Percentiles rank a stretch among this genome's conserved stretches.
phyloP scores from a whole-genome alignment of 331 rosid genomes.

The Quercus tomentella region DNA sequence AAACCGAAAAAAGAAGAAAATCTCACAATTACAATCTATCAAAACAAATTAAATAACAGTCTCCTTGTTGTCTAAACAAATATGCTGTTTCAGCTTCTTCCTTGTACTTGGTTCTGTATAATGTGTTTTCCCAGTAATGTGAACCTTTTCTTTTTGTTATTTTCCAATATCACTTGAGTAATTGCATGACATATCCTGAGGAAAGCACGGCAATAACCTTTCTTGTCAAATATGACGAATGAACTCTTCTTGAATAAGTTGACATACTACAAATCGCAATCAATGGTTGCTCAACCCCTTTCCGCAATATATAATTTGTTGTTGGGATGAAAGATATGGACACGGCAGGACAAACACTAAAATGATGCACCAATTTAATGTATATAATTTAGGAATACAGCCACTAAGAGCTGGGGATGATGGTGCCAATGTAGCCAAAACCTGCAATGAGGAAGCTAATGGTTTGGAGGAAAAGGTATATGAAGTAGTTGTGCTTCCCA shows the following conservation, averaged over 20 bases:
- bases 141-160: constrained; percentile 12
- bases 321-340: constrained; percentile 37
- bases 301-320: constrained; percentile 17
- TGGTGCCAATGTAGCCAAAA: constrained; percentile 94
- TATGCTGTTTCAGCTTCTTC: constrained; percentile 29
- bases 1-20: constrained; percentile 41
- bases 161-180: constrained; percentile 22
- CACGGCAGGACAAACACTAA: constrained; percentile 17
- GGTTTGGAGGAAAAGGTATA: constrained; percentile 96
- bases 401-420: constrained; percentile 56
- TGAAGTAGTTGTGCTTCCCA: constrained; percentile 88
- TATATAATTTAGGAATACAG: neutral
- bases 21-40: constrained; percentile 46
- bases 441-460: constrained; percentile 75
- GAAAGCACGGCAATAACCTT: constrained; percentile 32
- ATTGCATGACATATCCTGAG: constrained; percentile 1
- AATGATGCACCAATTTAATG: constrained; percentile 10
- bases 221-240: constrained; percentile 27
- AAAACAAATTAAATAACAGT: constrained; percentile 35
- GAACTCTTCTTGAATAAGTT: constrained; percentile 27
- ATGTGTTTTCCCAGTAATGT: constrained; percentile 8
- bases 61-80: constrained; percentile 36
- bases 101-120: constrained; percentile 34
- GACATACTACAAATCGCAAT: constrained; percentile 24
- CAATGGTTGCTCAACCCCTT: constrained; percentile 22